These are phyloP conservation scores for Cyberlindnera meyerae DNA, from an alignment of 805 yeast species.

Conservation along the genomic window DNA sequence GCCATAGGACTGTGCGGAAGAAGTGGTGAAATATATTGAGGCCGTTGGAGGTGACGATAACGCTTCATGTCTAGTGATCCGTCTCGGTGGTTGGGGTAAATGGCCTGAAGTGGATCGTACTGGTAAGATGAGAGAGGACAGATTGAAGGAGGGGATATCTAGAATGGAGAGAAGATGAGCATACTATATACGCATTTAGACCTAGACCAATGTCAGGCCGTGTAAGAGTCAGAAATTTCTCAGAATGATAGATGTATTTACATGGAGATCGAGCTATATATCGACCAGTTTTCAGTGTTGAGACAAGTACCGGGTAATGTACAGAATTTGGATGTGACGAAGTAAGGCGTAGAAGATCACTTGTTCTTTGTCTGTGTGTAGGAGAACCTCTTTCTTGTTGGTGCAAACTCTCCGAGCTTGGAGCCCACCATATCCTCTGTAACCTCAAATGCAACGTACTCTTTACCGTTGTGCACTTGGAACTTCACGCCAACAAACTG, in stretches of 20 bases:
- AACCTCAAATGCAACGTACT: slow-evolving; percentile 81
- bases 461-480: slow-evolving; percentile 95
- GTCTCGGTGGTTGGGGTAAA: slow-evolving; percentile 88
- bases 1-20: slow-evolving; percentile 83
- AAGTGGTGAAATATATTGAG: slow-evolving; percentile 77
- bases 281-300: no score
- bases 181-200: no score
- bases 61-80: slow-evolving; percentile 83
- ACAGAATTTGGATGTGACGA: no score
- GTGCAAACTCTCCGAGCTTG: slow-evolving; percentile 92
- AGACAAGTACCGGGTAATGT: no score
- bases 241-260: no score
- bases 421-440: slow-evolving; percentile 96
- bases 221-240: no score
- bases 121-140: slow-evolving; percentile 72
- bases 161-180: slow-evolving; percentile 20
- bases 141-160: slow-evolving; percentile 41
- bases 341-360: no score
- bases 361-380: slow-evolving; percentile 74
- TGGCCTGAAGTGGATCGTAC: slow-evolving; percentile 87
- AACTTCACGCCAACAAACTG: slow-evolving; percentile 93
- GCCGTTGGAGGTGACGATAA: slow-evolving; percentile 91
- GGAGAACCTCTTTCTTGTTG: slow-evolving; percentile 83
- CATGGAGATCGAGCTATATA: no score
- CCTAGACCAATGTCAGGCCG: no score